Evolutionary conservation across 441 rosid species (phyloP).

Genomic region (Biscutella laevigata): DNA sequence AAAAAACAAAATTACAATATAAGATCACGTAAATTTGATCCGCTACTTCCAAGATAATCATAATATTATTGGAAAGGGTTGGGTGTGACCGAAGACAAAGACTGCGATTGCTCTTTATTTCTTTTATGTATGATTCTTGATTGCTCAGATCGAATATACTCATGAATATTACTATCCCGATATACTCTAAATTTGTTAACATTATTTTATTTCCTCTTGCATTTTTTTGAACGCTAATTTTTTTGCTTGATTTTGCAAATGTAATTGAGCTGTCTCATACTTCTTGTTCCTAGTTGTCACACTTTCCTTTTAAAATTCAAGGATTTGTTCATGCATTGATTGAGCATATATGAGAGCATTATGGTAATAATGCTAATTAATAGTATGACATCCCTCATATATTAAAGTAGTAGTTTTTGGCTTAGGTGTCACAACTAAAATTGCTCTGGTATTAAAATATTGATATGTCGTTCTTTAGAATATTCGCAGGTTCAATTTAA

Average conservation of each 20-base stretch:
- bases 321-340: background rate
- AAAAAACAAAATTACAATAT: too few species aligned
- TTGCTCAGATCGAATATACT: background rate
- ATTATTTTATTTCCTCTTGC: background rate
- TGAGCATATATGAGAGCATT: too few species aligned
- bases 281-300: background rate
- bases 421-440: too few species aligned
- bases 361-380: too few species aligned
- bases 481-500: too few species aligned
- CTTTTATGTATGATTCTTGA: background rate
- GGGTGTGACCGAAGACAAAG: background rate
- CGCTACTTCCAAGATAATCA: too few species aligned
- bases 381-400: too few species aligned
- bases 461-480: too few species aligned
- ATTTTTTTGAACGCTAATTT: background rate
- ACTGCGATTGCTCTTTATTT: background rate
- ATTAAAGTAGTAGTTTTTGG: too few species aligned
- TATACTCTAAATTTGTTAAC: background rate
- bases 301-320: background rate
- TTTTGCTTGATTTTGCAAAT: background rate
- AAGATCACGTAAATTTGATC: too few species aligned
- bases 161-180: background rate
- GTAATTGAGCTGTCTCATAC: background rate
- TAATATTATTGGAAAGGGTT: too few species aligned
- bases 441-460: too few species aligned